phyloP scores from a whole-genome alignment of 2,329 filamentous ascomycete genomes.

The Trichoderma endophyticum region DNA sequence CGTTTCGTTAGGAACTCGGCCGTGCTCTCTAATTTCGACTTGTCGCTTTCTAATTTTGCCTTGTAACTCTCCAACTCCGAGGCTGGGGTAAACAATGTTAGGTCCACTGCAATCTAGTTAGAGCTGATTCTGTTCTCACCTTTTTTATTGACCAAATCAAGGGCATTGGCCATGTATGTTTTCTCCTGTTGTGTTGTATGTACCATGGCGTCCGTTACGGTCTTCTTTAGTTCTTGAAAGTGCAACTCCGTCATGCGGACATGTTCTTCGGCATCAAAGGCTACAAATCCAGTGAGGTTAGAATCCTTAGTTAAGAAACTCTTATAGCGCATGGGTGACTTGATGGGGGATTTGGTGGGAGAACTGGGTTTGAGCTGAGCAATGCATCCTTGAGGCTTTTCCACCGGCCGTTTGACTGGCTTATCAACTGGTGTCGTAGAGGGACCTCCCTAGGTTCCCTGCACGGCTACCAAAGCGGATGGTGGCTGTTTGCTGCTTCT shows the following conservation, averaged over 20 bases:
- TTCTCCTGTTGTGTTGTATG: slow-evolving; percentile 65
- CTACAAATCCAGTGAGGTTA: slow-evolving; percentile 63
- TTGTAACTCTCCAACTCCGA: slow-evolving; percentile 38
- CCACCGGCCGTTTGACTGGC: slow-evolving; percentile 32
- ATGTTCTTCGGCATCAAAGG: slow-evolving; percentile 75
- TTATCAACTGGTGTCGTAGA: slow-evolving; percentile 34
- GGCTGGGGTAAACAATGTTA: slow-evolving; percentile 30
- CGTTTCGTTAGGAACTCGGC: slow-evolving; percentile 44
- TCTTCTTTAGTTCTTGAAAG: slow-evolving; percentile 62
- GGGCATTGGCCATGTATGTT: slow-evolving; percentile 67
- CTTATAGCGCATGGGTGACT: slow-evolving; percentile 45
- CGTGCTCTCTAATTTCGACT: slow-evolving; percentile 44
- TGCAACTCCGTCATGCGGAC: slow-evolving; percentile 74
- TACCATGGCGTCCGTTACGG: slow-evolving; percentile 53
- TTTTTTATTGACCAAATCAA: slow-evolving; percentile 70
- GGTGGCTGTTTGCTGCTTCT: slow-evolving; percentile 18
- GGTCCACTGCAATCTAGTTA: slow-evolving; percentile 17
- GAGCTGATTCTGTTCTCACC: slow-evolving; percentile 49
- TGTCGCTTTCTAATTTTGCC: slow-evolving; percentile 36
- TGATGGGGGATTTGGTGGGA: slow-evolving; percentile 35
- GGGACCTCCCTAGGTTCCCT: slow-evolving; percentile 32
- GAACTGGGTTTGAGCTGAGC: slow-evolving; percentile 32
- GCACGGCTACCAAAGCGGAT: slow-evolving; percentile 20
- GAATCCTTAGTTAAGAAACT: slow-evolving; percentile 69
- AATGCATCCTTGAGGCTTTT: slow-evolving; percentile 33